These are phyloP conservation scores for Jacaranda mimosifolia DNA, from an alignment of 257 asterid genomes.

Conservation along the genomic window DNA sequence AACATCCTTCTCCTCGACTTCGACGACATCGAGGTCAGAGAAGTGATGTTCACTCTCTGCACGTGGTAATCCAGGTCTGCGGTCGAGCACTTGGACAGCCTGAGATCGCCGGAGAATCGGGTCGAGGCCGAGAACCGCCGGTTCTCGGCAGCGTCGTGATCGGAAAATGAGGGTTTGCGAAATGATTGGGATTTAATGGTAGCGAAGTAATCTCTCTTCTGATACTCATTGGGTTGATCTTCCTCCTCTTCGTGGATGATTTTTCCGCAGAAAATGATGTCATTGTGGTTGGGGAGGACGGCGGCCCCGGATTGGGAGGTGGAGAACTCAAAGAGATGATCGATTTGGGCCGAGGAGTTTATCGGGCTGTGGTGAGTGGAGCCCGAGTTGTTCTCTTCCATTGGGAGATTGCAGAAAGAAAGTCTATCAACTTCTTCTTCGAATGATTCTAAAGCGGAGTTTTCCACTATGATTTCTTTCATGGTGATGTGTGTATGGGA, in stretches of 20 bases:
- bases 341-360: conserved; percentile 31
- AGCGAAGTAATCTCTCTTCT: conserved; percentile 53
- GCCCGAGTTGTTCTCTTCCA: conserved; percentile 3
- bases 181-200: conserved; percentile 33
- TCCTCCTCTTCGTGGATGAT: conserved; percentile 24
- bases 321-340: conserved; percentile 50
- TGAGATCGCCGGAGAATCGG: conserved; percentile 22
- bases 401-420: conserved; percentile 55
- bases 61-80: conserved; percentile 41
- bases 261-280: conserved; percentile 51
- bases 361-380: conserved; percentile 36
- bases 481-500: not conserved
- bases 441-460: not conserved
- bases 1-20: conserved; percentile 72
- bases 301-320: conserved; percentile 12
- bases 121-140: conserved; percentile 29
- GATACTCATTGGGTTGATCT: conserved; percentile 44
- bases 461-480: conserved; percentile 25
- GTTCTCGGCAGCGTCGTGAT: not conserved
- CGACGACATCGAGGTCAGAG: conserved; percentile 75
- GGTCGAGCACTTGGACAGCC: conserved; percentile 11
- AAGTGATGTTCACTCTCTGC: conserved; percentile 61
- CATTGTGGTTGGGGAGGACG: conserved; percentile 28
- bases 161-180: not conserved
- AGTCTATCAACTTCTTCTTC: conserved; percentile 41